Base-by-base conservation (phyloP, 192 early-diverging fungal genomes). In the Coemansia sp. region DNA sequence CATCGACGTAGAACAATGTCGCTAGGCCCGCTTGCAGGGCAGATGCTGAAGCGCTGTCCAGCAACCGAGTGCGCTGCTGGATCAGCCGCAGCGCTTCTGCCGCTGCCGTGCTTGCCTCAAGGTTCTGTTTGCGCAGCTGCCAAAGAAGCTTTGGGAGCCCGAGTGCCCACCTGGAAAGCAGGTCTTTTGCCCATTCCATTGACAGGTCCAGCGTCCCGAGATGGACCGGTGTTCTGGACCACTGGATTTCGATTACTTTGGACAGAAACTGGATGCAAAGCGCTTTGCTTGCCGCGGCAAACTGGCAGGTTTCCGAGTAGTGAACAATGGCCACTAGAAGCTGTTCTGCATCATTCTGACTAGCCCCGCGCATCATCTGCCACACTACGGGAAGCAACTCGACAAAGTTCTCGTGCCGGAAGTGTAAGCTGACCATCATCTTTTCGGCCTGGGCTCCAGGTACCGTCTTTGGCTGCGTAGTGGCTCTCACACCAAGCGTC, bases 121-220 rank as follows among this genome's bases (percentile, higher is more conserved):
- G 49, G 48, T 83, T 83, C 34, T 67, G 71, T 46, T 77, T 73
- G 38, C 79, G 79, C 43, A 83, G 76, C 72, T 75, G 81, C 81
- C 81, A 83, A 48, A 83, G 62, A 41, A 83, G 64, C 73, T 75
- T 71, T 21, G 81, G 81, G 26, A 83, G 81, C 7, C 64, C 67
- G 30, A 68, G 63, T 43, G 69, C 75, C 81, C 81, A 83, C 30
- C 16, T 36, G 10, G 69, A 45, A 34, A 66, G 43, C 66, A 69
- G 36, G 6, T 26, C 63, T 8, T 49, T 39, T 34, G 72, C 51
- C 26, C 63, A 67, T 38, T 43, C 16, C 61, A 35, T 38, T n/a
- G 65, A 60, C 20, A 69, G 41, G 24, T 65, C 60, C 26, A 71
- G 49, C n/a, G 66, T 56, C 12, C 43, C 36, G 21, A 23, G 45